Evolutionary conservation across 345 rosid species (phyloP).

Genomic region (Eucalyptus tenuipes): DNA sequence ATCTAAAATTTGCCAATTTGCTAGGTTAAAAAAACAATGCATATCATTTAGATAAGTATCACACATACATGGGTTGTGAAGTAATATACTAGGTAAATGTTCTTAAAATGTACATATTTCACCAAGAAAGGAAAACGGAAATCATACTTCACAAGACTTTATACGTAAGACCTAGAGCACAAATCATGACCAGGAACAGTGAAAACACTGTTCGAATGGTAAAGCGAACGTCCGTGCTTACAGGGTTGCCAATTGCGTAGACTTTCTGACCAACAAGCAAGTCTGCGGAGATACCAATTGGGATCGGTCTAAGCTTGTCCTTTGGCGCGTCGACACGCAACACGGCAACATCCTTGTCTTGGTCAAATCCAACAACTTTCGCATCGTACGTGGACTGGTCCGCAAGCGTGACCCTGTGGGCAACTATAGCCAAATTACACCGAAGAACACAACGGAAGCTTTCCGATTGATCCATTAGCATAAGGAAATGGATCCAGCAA

Average conservation of each 20-base stretch:
- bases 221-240: conserved; percentile 18
- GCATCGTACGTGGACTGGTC: conserved; percentile 89
- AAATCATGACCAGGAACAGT: neutral
- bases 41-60: neutral
- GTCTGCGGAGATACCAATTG: conserved; percentile 87
- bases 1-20: neutral
- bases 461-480: neutral
- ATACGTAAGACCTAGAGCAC: neutral
- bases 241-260: conserved; percentile 93
- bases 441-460: neutral
- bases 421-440: conserved; percentile 1
- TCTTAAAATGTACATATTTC: neutral
- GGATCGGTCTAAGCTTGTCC: conserved; percentile 70
- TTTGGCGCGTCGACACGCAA: conserved; percentile 62
- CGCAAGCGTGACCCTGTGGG: conserved; percentile 75
- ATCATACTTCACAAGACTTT: neutral
- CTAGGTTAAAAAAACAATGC: neutral
- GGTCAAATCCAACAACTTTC: conserved; percentile 81
- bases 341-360: conserved; percentile 97
- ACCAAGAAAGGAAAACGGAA: neutral
- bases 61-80: neutral
- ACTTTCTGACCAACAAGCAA: conserved; percentile 98
- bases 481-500: neutral
- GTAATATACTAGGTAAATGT: neutral
- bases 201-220: neutral